Percentiles rank a stretch among this genome's conserved stretches.
Conservation (phyloP, 106 monocot species). For the Dioscorea zingiberensis region DNA sequence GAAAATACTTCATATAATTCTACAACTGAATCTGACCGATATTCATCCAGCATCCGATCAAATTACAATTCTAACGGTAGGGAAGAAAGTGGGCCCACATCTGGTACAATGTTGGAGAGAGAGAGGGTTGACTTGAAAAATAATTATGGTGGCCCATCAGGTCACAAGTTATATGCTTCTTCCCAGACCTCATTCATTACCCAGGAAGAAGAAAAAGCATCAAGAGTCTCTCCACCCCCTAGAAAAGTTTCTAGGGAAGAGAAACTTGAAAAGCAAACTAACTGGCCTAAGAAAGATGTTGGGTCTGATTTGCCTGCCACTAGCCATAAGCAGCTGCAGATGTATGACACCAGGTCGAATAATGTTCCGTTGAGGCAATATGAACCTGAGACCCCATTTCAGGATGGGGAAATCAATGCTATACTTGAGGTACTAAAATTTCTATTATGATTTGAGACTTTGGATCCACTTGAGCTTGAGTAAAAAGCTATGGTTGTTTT, state of each 20-base stretch:
- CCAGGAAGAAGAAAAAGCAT: slow-evolving; percentile 64
- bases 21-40: slow-evolving; percentile 34
- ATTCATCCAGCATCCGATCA: slow-evolving; percentile 19
- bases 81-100: slow-evolving; percentile 34
- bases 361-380: slow-evolving; percentile 17
- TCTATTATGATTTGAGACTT: not conserved
- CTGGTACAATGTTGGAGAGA: slow-evolving; percentile 20
- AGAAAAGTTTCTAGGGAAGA: slow-evolving; percentile 65
- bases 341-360: slow-evolving; percentile 15
- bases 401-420: slow-evolving; percentile 45
- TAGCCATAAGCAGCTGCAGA: slow-evolving; percentile 23
- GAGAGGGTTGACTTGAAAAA: slow-evolving; percentile 25
- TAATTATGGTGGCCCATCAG: slow-evolving; percentile 10
- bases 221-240: slow-evolving; percentile 75
- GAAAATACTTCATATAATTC: slow-evolving; percentile 32
- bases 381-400: slow-evolving; percentile 24
- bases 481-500: too few relatives aligned
- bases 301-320: slow-evolving; percentile 21
- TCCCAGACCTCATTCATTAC: slow-evolving; percentile 23
- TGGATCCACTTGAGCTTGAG: not conserved
- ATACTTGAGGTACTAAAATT: slow-evolving; percentile 51
- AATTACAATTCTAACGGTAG: slow-evolving; percentile 35
- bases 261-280: slow-evolving; percentile 54
- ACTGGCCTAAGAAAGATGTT: slow-evolving; percentile 39
- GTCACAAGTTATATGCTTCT: slow-evolving; percentile 27